Conservation (phyloP, 208 protist genomes). For the Herpetomonas samuelpessoai region DNA sequence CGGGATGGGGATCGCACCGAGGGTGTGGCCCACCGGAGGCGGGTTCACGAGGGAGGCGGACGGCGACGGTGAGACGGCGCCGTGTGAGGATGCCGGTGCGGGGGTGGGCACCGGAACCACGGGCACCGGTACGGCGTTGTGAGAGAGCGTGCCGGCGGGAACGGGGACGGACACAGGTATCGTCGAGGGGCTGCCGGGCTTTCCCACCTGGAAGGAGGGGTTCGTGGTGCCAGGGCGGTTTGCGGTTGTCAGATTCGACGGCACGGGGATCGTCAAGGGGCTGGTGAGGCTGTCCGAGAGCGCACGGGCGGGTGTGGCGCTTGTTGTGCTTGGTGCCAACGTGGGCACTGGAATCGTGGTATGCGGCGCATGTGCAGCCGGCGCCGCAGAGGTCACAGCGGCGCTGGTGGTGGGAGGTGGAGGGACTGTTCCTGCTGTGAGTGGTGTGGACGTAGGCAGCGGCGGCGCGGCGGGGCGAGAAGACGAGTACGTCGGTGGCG, state of each 20-base stretch:
- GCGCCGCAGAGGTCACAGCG: too few species aligned
- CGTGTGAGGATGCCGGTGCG: background rate
- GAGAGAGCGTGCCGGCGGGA: conserved; percentile 20
- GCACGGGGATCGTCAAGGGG: conserved; percentile 40
- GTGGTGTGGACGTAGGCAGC: background rate
- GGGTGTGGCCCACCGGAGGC: background rate
- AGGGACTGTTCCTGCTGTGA: background rate
- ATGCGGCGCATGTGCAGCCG: too few species aligned
- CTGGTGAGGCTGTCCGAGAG: conserved; percentile 14
- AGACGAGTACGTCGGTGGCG: background rate
- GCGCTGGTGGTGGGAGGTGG: background rate
- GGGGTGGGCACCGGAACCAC: conserved; percentile 7
- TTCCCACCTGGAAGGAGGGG: background rate
- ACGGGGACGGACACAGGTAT: conserved; percentile 23
- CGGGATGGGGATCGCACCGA: background rate
- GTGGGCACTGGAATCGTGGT: background rate
- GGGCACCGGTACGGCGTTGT: conserved; percentile 13
- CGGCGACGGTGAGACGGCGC: conserved; percentile 1
- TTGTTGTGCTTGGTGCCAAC: background rate
- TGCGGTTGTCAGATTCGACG: conserved; percentile 1
- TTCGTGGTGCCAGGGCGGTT: background rate
- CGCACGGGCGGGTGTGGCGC: background rate
- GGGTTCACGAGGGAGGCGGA: too few species aligned
- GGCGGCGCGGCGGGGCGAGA: background rate
- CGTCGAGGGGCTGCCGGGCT: conserved; percentile 4